These are phyloP conservation scores for Aureobasidium sp. DNA, from an alignment of 2,329 filamentous ascomycete species.

Conservation along the genomic window DNA sequence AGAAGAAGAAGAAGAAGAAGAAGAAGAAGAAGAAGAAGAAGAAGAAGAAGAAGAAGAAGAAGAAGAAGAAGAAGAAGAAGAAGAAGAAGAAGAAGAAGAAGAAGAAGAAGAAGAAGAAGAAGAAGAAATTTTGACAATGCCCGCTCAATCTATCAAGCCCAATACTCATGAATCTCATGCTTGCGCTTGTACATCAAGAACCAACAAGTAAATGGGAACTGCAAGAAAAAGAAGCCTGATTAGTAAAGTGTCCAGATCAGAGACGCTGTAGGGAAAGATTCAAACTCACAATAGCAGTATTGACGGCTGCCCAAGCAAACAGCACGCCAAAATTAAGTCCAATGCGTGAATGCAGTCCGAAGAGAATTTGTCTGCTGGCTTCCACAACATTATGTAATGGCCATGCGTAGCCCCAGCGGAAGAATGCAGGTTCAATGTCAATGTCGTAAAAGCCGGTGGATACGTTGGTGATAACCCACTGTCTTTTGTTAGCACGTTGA, in stretches of 20 bases:
- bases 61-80: too few relatives aligned
- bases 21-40: too few relatives aligned
- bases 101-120: too few relatives aligned
- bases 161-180: slow-evolving; percentile 28
- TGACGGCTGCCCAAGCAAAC: slow-evolving; percentile 49
- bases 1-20: too few relatives aligned
- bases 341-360: slow-evolving; percentile 50
- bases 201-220: slow-evolving; percentile 43
- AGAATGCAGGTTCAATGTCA: slow-evolving; percentile 51
- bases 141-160: slow-evolving; percentile 9
- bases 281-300: slow-evolving; percentile 33
- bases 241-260: background rate
- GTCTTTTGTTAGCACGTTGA: background rate
- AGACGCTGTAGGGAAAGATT: background rate
- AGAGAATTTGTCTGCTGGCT: slow-evolving; percentile 51
- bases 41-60: too few relatives aligned
- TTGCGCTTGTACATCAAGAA: slow-evolving; percentile 34
- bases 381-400: slow-evolving; percentile 56
- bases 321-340: slow-evolving; percentile 54
- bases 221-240: background rate
- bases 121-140: too few relatives aligned
- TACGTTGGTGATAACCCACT: slow-evolving; percentile 53
- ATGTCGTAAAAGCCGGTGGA: slow-evolving; percentile 52
- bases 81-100: too few relatives aligned
- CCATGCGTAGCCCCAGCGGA: slow-evolving; percentile 55